These are phyloP conservation scores for Nicotiana undulata DNA, from an alignment of 257 asterid genomes.

Conservation along the genomic window DNA sequence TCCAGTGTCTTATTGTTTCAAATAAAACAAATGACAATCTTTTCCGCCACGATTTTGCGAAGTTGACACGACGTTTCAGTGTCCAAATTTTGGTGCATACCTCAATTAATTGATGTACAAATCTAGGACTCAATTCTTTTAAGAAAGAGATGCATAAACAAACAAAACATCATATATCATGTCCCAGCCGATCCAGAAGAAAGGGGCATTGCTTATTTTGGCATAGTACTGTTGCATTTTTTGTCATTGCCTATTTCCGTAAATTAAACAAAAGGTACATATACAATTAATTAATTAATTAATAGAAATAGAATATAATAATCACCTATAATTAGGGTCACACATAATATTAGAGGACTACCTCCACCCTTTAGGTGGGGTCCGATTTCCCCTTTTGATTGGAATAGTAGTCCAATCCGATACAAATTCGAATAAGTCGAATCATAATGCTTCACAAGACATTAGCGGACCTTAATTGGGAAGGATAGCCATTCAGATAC, in stretches of 20 bases:
- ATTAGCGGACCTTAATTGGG: no score
- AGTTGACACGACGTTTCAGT: background rate
- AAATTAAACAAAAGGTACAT: background rate
- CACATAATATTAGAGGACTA: no score
- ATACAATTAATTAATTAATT: background rate
- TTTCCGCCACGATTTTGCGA: background rate
- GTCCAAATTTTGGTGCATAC: background rate
- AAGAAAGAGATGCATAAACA: background rate
- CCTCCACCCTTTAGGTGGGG: no score
- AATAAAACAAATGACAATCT: background rate
- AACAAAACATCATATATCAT: background rate
- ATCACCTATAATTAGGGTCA: no score
- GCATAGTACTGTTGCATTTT: background rate
- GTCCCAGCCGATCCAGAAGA: background rate
- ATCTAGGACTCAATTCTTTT: background rate
- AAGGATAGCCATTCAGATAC: no score
- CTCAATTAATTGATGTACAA: slow-evolving; percentile 1
- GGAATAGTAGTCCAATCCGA: no score
- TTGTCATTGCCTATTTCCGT: background rate
- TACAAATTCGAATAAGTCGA: no score
- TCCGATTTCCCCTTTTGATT: no score
- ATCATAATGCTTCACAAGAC: no score
- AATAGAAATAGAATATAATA: no score
- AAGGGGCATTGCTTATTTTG: background rate
- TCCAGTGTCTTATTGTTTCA: background rate